Evolutionary conservation across 73 alveolate genomes (phyloP).

Genomic region (Halteria grandinella): DNA sequence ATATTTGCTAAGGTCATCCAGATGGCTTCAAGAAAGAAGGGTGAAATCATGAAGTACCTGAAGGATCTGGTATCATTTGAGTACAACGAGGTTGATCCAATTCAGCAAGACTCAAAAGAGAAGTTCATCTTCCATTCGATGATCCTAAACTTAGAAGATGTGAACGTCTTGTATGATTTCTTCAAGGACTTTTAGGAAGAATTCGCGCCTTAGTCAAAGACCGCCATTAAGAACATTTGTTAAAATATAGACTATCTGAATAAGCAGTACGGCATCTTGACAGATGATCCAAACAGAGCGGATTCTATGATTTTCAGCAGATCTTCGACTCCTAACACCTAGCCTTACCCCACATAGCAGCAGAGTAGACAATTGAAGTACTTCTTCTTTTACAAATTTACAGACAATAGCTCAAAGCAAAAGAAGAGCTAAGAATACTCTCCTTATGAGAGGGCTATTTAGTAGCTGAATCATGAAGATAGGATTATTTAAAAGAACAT

Average conservation of each 20-base stretch:
- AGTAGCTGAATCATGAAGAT: conserved; percentile 28
- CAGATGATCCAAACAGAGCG: conserved; percentile 53
- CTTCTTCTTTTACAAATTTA: conserved; percentile 32
- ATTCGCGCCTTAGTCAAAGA: conserved; percentile 6
- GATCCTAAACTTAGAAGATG: conserved; percentile 27
- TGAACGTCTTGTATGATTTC: conserved; percentile 25
- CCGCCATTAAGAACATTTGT: conserved; percentile 28
- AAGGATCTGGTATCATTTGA: neutral
- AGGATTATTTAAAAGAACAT: conserved; percentile 11
- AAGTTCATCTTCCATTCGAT: conserved; percentile 23
- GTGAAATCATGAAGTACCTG: neutral
- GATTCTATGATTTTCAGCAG: conserved; percentile 44
- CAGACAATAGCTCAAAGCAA: conserved; percentile 10
- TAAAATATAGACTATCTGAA: conserved; percentile 32
- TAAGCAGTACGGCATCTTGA: conserved; percentile 3
- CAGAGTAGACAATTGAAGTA: conserved; percentile 10
- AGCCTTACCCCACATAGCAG: neutral
- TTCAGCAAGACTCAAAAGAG: neutral
- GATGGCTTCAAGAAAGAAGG: neutral
- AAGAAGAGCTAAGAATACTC: conserved; percentile 17
- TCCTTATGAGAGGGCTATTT: conserved; percentile 27
- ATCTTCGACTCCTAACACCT: neutral
- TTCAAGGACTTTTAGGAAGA: conserved; percentile 25
- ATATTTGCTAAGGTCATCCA: neutral
- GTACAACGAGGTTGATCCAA: conserved; percentile 11